Conservation (phyloP, 352 stramenopile genomes). For the Blastocystis sp. region DNA sequence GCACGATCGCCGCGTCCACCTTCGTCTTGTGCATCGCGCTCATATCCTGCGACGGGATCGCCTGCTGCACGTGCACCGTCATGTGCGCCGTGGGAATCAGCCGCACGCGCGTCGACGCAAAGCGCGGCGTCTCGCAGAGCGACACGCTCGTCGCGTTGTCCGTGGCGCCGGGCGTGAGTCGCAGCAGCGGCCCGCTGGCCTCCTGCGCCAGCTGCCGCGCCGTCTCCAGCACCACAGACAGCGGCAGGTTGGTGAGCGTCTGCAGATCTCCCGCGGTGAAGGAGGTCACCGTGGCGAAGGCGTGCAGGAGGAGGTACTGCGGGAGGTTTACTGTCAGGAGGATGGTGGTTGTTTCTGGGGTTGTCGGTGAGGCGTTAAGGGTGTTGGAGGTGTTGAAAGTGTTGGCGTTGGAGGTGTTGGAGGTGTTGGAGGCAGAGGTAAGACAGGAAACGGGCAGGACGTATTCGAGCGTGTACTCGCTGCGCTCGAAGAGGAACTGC, state of each 20-base stretch:
- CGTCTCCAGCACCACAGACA: background rate
- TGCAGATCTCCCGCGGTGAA: background rate
- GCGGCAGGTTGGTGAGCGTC: background rate
- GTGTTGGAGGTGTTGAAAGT: too few species aligned
- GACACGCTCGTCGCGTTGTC: background rate
- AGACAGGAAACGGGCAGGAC: background rate
- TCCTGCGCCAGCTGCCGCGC: background rate
- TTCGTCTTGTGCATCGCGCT: conserved; percentile 1
- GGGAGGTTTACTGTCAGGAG: conserved; percentile 2
- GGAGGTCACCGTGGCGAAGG: background rate
- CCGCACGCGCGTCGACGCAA: background rate
- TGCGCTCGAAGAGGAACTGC: background rate
- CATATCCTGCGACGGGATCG: background rate
- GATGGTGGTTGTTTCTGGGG: background rate
- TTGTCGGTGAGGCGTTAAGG: too few species aligned
- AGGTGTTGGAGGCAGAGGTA: too few species aligned
- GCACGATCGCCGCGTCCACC: conserved; percentile 88
- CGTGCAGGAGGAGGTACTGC: conserved; percentile 12
- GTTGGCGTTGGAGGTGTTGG: too few species aligned
- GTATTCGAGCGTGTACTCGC: background rate
- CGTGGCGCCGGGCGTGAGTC: background rate
- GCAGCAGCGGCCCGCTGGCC: background rate
- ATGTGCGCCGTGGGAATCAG: background rate
- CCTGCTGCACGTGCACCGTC: background rate
- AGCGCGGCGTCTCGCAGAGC: conserved; percentile 9